Base-by-base conservation (phyloP, 2,329 filamentous ascomycete genomes). In the Claviceps monticola region DNA sequence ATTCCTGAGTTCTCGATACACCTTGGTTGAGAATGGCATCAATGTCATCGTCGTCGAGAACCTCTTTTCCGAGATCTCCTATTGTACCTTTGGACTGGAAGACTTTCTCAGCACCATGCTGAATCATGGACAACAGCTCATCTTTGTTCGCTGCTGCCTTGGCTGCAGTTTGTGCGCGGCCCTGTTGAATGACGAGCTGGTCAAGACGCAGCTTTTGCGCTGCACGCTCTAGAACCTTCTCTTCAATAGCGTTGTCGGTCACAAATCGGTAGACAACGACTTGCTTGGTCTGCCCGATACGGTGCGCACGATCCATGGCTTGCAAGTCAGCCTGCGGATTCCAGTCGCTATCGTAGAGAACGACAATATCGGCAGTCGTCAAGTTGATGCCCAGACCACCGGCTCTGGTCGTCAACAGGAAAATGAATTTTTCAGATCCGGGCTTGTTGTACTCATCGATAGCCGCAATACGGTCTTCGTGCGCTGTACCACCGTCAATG, bases 371-470 rank as follows among this genome's bases (percentile, higher is more conserved):
- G 52, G 93, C 93, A 55, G 79, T 84, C 0, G 93, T 98, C 64
- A 98, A 72, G 65, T 98, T 98, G 74, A 98, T 98, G 62, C 93
- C 93, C 51, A 98, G 72, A 61, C 93, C 93, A 74, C 93, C 93
- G 53, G 93, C 93, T 69, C 93, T 83, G 41, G 93, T 98, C 0
- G 93, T 98, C 46, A 98, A 76, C 55, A 98, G 74, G 68, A 98
- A 98, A 53, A 98, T 78, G 60, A 97, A 98, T 68, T 95, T 96
- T 63, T 98, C 93, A 0, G 93, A 97, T 1, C 76, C 88, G 4
- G 88, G 86, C 68, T 87, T 95, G 73, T 98, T 98, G 78, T 98
- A 98, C 11, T 97, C 90, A 62, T 98, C 93, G 60, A 98, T 98
- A 43, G 91, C 93, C 23, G 88, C 84, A 62, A 98, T 97, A 66